phyloP scores from a whole-genome alignment of 1,284 basidiomycete genomes.

The Ceratobasidium theobromae region DNA sequence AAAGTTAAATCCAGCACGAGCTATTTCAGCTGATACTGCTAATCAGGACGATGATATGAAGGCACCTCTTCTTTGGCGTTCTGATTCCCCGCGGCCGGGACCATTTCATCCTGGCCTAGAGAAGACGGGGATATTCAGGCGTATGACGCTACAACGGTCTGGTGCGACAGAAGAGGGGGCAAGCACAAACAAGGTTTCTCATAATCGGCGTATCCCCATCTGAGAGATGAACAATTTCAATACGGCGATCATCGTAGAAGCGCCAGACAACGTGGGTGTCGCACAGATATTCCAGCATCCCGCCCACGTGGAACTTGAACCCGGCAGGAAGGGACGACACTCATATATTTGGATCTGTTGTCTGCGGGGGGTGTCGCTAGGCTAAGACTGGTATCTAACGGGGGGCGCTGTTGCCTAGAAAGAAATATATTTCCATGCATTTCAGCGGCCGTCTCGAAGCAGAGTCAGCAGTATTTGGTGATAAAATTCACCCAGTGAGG shows the following conservation, averaged over 20 bases:
- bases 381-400: background rate
- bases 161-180: no score
- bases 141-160: no score
- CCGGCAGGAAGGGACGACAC: background rate
- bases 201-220: no score
- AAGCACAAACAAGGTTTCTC: no score
- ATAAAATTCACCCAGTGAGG: no score
- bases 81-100: conserved; percentile 1
- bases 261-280: no score
- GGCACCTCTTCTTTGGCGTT: conserved; percentile 1
- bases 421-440: background rate
- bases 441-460: background rate
- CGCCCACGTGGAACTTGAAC: conserved; percentile 16
- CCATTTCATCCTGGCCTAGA: background rate
- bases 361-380: background rate
- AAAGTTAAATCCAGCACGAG: conserved; percentile 8
- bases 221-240: no score
- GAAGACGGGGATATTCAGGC: background rate
- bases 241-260: no score
- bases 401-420: background rate
- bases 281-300: no score
- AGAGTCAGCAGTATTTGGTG: no score
- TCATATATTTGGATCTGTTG: background rate
- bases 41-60: conserved; percentile 26
- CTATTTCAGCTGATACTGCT: conserved; percentile 18